Evolutionary conservation across 2,329 filamentous ascomycete genomes (phyloP).

Genomic region (Exophiala calicioides): DNA sequence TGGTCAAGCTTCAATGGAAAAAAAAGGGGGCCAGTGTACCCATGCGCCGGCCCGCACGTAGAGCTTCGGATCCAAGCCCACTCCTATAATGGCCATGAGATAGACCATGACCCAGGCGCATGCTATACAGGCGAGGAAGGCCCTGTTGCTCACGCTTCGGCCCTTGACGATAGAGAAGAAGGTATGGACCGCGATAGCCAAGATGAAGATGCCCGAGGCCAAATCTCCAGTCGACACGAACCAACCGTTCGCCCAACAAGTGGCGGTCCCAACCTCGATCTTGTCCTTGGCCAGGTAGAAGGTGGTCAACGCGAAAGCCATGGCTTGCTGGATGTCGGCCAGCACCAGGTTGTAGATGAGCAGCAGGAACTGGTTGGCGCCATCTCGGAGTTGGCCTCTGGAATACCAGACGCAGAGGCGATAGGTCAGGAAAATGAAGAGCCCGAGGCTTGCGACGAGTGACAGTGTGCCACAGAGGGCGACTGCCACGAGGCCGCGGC

Average conservation of each 20-base stretch:
- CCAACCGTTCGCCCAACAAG: constrained; percentile 54
- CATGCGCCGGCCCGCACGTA: constrained; percentile 54
- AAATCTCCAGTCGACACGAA: constrained; percentile 57
- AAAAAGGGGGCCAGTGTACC: constrained; percentile 41
- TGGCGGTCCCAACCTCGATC: constrained; percentile 46
- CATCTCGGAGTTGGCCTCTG: constrained; percentile 51
- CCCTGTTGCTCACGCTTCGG: constrained; percentile 47
- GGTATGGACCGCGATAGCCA: constrained; percentile 58
- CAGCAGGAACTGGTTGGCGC: constrained; percentile 57
- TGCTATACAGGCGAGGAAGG: constrained; percentile 48
- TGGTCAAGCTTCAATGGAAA: neutral
- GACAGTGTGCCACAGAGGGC: constrained; percentile 51
- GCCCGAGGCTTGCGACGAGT: constrained; percentile 44
- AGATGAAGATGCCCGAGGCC: constrained; percentile 55
- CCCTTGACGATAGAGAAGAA: constrained; percentile 53
- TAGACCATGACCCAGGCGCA: constrained; percentile 50
- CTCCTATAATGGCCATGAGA: constrained; percentile 50
- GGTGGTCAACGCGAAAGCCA: constrained; percentile 52
- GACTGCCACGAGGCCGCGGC: constrained; percentile 49
- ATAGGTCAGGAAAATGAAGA: constrained; percentile 53
- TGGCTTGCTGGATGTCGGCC: constrained; percentile 55
- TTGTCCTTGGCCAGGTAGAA: constrained; percentile 49
- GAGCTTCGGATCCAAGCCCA: constrained; percentile 45
- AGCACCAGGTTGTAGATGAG: constrained; percentile 56
- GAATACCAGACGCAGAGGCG: constrained; percentile 54